Evolutionary conservation across 148 eudicot species (phyloP), one percentile per base, ranked within the genome.

Genomic region (Tetragonia tetragonoides): DNA sequence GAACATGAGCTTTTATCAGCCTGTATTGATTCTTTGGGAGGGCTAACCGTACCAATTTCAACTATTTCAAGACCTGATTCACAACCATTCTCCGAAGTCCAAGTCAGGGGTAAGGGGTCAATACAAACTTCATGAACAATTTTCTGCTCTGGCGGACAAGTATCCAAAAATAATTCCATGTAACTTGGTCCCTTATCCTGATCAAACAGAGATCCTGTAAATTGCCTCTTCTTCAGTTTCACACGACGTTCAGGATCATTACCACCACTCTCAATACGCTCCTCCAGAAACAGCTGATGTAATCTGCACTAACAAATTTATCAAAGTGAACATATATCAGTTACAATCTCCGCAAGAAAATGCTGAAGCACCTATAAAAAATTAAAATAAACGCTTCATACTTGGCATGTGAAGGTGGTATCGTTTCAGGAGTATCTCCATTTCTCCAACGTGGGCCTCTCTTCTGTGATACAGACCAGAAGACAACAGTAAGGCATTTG

Each of bases 281-380:
- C 99, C 80, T 93, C 99, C 84, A 93, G 78, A 66, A 95, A 89
- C 79, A 95, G 84, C 81, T 93, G 97, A 81, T 95, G 97, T 77
- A 95, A 84, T 86, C 99, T 95, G 88, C 79, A 86, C 74, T 34
- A 83, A 21, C 71, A 78, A 79, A 79, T 61, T 69, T 11, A 78
- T 47, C 68, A 63, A 73, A 60, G 72, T 84, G 67, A 64, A 39
- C 1, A 51, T 66, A 65, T 5, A 74, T 53, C 60, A 77, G 75
- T 79, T 60, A 67, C 16, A 42, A 66, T 66, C 16, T 12, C 7
- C 42, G 71, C 42, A 72, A 49, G 1, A 17, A 44, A 17, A 65
- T 42, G 62, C 51, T 60, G 21, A 41, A 78, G 51, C 63, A 72
- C 21, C 40, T 44, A 44, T 56, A 60, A 28, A 80, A 46, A 69